Evolutionary conservation across 306 rosid species (phyloP).

Genomic region (Argentina anserina): DNA sequence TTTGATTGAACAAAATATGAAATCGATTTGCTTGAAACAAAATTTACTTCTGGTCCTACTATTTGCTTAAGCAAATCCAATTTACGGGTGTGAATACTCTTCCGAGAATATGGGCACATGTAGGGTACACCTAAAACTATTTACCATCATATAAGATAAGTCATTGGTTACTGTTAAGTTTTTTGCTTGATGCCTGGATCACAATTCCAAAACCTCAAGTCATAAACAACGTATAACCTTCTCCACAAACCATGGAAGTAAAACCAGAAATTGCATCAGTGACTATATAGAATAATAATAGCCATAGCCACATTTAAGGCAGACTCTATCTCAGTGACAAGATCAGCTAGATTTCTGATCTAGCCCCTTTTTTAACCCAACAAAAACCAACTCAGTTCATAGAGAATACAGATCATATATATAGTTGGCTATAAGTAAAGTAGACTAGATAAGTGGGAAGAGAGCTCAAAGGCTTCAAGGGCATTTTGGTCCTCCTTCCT

Average conservation of each 20-base stretch:
- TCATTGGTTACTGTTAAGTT: neutral
- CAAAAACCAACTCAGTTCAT: conserved; percentile 2
- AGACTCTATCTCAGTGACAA: neutral
- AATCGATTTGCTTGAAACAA: too few species aligned
- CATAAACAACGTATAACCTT: neutral
- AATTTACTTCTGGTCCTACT: too few species aligned
- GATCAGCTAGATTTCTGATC: neutral
- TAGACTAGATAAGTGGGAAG: neutral
- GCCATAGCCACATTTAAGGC: neutral
- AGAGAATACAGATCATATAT: conserved; percentile 4
- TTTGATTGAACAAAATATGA: too few species aligned
- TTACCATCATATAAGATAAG: neutral
- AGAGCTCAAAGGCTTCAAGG: conserved; percentile 36
- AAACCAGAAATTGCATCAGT: neutral
- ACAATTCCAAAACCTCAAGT: neutral
- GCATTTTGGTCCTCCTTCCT: conserved; percentile 88
- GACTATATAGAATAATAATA: neutral
- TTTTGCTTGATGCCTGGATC: neutral
- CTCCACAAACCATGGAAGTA: neutral
- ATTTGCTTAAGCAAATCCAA: too few species aligned
- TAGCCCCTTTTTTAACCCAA: neutral
- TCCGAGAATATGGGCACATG: too few species aligned
- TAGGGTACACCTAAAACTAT: neutral
- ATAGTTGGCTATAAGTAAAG: neutral
- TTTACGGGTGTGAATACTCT: too few species aligned